A percentile compares a stretch with the other conserved stretches of the same genome.
These are phyloP conservation scores for Yarrowia phangngaensis DNA, from an alignment of 805 yeast genomes.

Conservation along the genomic window DNA sequence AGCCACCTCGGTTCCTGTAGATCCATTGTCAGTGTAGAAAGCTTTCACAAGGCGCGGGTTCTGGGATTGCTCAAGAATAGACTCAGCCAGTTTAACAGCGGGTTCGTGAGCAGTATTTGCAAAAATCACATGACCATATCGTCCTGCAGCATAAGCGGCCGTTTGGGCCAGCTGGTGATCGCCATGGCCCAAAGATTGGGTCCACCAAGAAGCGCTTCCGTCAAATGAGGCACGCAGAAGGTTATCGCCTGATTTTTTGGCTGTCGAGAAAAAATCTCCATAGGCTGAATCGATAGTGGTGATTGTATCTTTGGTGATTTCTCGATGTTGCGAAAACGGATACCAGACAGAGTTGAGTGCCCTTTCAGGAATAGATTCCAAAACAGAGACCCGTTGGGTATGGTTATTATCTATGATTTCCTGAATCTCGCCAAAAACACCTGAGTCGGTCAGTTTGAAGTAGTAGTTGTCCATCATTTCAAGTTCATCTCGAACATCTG, in stretches of 20 bases:
- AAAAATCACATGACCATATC: conserved; percentile 35
- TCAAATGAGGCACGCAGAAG: conserved; percentile 30
- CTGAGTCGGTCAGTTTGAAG: not conserved
- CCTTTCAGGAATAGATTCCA: conserved; percentile 28
- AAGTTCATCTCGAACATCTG: conserved; percentile 21
- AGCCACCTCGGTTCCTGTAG: conserved; percentile 36
- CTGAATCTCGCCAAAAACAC: conserved; percentile 7
- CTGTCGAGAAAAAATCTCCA: conserved; percentile 31
- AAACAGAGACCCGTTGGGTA: conserved; percentile 14
- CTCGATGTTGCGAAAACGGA: conserved; percentile 34
- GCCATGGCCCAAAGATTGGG: conserved; percentile 35
- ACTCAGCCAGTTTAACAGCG: conserved; percentile 32
- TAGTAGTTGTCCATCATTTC: conserved; percentile 30
- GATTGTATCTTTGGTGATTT: conserved; percentile 29
- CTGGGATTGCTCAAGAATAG: conserved; percentile 26
- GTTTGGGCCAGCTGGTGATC: conserved; percentile 32
- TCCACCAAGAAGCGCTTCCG: conserved; percentile 37
- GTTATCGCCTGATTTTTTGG: not conserved
- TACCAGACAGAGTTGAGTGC: conserved; percentile 32
- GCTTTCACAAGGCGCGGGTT: conserved; percentile 31
- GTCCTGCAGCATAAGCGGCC: conserved; percentile 35
- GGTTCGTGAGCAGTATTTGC: conserved; percentile 35
- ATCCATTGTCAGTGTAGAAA: conserved; percentile 36
- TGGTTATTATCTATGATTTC: conserved; percentile 26
- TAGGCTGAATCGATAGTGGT: conserved; percentile 34